These are phyloP conservation scores for Xerocomellus intermedius DNA, from an alignment of 768 basidiomycete species.

Conservation along the genomic window DNA sequence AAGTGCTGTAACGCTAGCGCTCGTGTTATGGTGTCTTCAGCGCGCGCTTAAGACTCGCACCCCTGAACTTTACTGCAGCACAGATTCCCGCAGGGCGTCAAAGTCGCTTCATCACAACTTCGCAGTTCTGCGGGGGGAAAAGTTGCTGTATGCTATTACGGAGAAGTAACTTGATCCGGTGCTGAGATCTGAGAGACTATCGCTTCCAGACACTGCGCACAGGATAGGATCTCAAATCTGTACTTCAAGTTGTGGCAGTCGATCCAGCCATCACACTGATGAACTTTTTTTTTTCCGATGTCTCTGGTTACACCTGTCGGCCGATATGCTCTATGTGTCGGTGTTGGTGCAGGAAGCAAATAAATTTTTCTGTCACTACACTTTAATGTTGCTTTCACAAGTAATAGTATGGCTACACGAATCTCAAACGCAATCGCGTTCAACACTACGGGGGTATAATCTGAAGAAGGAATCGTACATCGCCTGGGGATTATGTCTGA, in stretches of 20 bases:
- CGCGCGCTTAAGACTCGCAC: neutral
- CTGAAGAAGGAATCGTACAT: too few species aligned
- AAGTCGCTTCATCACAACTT: too few species aligned
- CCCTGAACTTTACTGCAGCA: neutral
- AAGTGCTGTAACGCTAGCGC: slow-evolving; percentile 3
- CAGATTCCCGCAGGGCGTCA: neutral
- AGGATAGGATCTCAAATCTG: neutral
- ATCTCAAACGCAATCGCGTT: neutral
- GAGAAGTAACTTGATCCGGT: too few species aligned
- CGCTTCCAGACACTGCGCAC: neutral
- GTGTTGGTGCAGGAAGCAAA: too few species aligned
- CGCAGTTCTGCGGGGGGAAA: neutral
- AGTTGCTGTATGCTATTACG: neutral
- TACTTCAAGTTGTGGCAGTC: neutral
- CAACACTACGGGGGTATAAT: neutral
- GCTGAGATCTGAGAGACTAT: too few species aligned
- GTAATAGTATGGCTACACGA: slow-evolving; percentile 2
- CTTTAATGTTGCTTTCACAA: neutral
- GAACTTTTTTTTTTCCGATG: too few species aligned
- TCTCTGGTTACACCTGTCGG: too few species aligned
- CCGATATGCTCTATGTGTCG: too few species aligned
- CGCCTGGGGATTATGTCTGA: neutral
- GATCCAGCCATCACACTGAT: neutral
- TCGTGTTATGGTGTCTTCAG: neutral
- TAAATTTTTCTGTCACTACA: too few species aligned